phyloP scores from a whole-genome alignment of 176 grass and related monocot species.

The Pharus latifolius region DNA sequence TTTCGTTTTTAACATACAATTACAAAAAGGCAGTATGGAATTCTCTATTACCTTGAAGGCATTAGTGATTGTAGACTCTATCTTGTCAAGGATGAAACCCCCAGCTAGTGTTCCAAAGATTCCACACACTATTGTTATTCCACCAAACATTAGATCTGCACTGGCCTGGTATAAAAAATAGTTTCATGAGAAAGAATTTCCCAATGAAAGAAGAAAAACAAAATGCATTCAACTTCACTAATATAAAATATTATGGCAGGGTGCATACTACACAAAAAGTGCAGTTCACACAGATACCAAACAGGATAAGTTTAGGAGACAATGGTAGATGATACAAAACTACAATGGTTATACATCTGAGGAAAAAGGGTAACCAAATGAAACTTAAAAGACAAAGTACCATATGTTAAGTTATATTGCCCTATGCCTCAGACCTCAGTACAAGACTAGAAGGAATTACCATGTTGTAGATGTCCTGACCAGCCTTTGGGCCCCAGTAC shows the following conservation, averaged over 20 bases:
- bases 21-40: neutral
- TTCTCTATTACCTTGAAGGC: constrained; percentile 72
- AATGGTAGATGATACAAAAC: neutral
- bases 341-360: neutral
- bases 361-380: neutral
- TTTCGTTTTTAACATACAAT: neutral
- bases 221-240: neutral
- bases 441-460: constrained; percentile 31
- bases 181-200: constrained; percentile 17
- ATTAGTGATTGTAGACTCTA: constrained; percentile 78
- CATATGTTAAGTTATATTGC: neutral
- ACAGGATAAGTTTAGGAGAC: neutral
- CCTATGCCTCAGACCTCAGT: neutral
- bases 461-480: constrained; percentile 88
- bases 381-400: neutral
- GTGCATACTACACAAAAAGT: neutral
- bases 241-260: neutral
- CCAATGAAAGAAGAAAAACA: neutral
- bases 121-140: constrained; percentile 97
- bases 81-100: constrained; percentile 78
- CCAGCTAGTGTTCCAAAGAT: constrained; percentile 89
- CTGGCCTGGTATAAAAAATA: constrained; percentile 54
- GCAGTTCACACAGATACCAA: neutral
- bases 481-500: constrained; percentile 97
- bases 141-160: constrained; percentile 94